Evolutionary conservation across 257 asterid species (phyloP), one percentile per base, ranked within the genome.

Genomic region (Plectranthus barbatus): DNA sequence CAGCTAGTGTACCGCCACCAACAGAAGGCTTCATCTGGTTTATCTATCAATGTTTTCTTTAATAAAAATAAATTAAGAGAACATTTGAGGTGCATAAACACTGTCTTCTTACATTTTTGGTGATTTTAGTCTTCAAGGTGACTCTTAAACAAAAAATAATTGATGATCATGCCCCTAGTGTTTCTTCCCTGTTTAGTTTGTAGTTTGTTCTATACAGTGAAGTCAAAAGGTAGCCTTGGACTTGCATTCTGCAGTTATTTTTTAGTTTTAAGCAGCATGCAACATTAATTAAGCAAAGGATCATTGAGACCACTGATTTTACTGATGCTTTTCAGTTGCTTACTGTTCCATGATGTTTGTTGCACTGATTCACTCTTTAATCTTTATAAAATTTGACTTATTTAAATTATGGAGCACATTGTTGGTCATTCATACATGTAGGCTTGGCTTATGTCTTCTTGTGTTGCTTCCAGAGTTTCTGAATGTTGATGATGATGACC

Each of bases 401-500:
- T 56, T 53, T 51, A 34, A 42, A 14, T 26, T 54, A 39, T 34
- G 50, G 40, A 37, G 34, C 41, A n/a, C 18, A 61, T 56, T 51
- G 18, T 31, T 63, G 29, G 21, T 70, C 46, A 39, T 47, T 48
- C 26, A 24, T 46, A 20, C 34, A 23, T n/a, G 6, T 39, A n/a
- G 31, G 68, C 20, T 58, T 74, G 71, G 73, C 53, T 55, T 46
- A 3, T 47, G 51, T 67, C 14, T 64, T 62, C 70, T 69, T 66
- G 56, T 71, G 62, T 59, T 68, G 52, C 60, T 58, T 51, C 54
- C 84, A 89, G 96, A 77, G 57, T 89, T 89, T 76, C 76, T 89
- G 34, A 86, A 89, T 78, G 70, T 79, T 47, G 96, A 86, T 46
- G 91, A 86, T 48, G 96, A 87, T 29, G 96, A 88, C 29, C 81